phyloP scores from a whole-genome alignment of 2,329 filamentous ascomycete species.

The Plenodomus lindquistii region DNA sequence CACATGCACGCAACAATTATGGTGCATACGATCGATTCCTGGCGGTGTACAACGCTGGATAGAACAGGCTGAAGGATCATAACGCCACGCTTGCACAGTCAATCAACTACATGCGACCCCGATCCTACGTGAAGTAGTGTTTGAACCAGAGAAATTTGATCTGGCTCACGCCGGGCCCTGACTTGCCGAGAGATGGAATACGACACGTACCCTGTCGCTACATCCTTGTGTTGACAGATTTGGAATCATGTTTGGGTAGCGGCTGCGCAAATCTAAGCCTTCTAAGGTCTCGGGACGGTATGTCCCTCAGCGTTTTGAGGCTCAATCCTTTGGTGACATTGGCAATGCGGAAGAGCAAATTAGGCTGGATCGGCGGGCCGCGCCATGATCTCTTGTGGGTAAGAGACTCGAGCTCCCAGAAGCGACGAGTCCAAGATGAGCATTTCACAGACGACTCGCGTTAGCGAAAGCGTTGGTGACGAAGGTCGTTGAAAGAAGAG shows the following conservation, averaged over 20 bases:
- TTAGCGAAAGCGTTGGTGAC: neutral
- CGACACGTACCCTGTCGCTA: neutral
- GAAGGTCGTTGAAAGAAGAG: constrained; percentile 9
- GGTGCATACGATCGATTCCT: neutral
- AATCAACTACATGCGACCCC: neutral
- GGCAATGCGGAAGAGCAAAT: too few species aligned
- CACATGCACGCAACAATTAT: constrained; percentile 18
- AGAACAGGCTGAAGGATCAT: neutral
- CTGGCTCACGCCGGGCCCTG: too few species aligned
- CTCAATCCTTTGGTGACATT: neutral
- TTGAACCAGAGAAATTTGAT: too few species aligned
- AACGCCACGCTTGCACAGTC: neutral
- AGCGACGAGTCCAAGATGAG: neutral
- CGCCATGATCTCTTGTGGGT: neutral
- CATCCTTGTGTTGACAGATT: neutral
- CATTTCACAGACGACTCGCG: neutral
- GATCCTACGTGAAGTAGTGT: neutral
- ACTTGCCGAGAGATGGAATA: neutral
- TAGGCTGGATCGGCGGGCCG: neutral
- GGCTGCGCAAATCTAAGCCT: neutral
- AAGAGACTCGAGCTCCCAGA: neutral
- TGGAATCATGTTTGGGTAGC: too few species aligned
- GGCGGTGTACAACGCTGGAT: neutral
- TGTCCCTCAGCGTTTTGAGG: neutral
- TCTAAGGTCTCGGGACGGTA: neutral